Percentiles rank a stretch among this genome's conserved stretches.
Conservation (phyloP, 768 basidiomycete species). For the Lactarius psammicola region DNA sequence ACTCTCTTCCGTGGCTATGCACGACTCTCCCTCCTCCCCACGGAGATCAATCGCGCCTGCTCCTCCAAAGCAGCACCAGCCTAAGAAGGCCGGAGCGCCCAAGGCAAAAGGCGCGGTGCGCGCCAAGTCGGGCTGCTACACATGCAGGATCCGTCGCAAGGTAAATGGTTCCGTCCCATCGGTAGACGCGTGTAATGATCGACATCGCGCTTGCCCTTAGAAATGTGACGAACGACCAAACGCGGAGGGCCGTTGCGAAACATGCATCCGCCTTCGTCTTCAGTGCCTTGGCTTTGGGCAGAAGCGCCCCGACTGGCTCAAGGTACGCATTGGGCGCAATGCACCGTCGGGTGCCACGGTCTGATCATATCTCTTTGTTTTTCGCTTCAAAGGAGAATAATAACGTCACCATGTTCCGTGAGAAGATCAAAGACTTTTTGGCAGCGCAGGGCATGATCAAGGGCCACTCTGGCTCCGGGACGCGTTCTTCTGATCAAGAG, state of each 20-base stretch:
- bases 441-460: constrained; percentile 88
- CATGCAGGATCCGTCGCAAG: constrained; percentile 84
- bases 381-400: constrained; percentile 54
- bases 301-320: constrained; percentile 82
- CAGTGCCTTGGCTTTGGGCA: constrained; percentile 84
- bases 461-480: constrained; percentile 72
- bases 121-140: constrained; percentile 88
- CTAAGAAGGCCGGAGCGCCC: constrained; percentile 50
- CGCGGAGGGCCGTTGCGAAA: constrained; percentile 61
- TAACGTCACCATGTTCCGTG: constrained; percentile 65
- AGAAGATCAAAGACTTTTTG: constrained; percentile 76
- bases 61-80: constrained; percentile 38
- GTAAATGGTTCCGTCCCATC: constrained; percentile 33
- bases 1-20: constrained; percentile 32
- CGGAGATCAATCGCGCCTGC: constrained; percentile 35
- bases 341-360: not conserved
- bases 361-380: too few relatives aligned
- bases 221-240: constrained; percentile 82
- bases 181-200: constrained; percentile 16
- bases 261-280: constrained; percentile 75
- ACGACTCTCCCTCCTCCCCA: constrained; percentile 37
- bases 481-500: constrained; percentile 55
- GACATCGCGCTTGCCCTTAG: constrained; percentile 40
- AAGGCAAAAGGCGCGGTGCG: constrained; percentile 81
- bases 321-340: constrained; percentile 50